A percentile compares a stretch with the other conserved stretches of the same genome.
Conservation (phyloP, 164 flowering plant species). For the Nymphaea colorata region DNA sequence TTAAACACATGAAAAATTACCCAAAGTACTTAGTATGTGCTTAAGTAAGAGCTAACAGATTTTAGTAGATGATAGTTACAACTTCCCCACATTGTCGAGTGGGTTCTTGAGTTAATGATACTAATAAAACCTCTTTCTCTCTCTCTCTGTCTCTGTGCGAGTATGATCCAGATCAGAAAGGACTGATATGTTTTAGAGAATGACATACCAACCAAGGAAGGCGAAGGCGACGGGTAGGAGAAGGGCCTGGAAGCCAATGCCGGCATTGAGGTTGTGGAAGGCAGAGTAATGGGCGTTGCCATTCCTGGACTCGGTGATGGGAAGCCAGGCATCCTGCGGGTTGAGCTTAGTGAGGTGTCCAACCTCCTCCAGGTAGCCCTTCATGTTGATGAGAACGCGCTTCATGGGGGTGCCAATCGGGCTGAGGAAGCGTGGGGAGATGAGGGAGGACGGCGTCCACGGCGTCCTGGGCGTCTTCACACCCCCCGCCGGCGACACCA, state of each 20-base stretch:
- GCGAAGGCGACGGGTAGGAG: slow-evolving; percentile 87
- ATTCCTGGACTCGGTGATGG: slow-evolving; percentile 91
- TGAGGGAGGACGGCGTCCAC: slow-evolving; percentile 90
- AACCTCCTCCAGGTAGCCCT: slow-evolving; percentile 86
- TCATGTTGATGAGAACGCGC: slow-evolving; percentile 84
- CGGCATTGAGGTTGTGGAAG: slow-evolving; percentile 92
- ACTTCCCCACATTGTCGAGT: too few relatives aligned
- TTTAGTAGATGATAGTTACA: too few relatives aligned
- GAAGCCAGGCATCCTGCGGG: slow-evolving; percentile 98
- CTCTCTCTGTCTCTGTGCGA: too few relatives aligned
- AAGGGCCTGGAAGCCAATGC: slow-evolving; percentile 94
- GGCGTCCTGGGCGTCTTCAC: slow-evolving; percentile 10
- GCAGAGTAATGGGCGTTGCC: slow-evolving; percentile 99
- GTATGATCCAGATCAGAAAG: too few relatives aligned
- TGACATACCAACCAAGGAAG: slow-evolving; percentile 76
- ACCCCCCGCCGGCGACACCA: neutral
- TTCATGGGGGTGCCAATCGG: slow-evolving; percentile 99
- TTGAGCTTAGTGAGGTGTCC: slow-evolving; percentile 94
- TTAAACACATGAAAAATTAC: too few relatives aligned
- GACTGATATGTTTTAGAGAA: neutral
- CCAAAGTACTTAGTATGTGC: too few relatives aligned
- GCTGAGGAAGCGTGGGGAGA: slow-evolving; percentile 85
- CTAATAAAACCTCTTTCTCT: too few relatives aligned
- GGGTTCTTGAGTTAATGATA: too few relatives aligned
- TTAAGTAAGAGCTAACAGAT: too few relatives aligned